Base-by-base conservation (phyloP, 2,329 filamentous ascomycete genomes). In the Hymenoscyphus linearis region DNA sequence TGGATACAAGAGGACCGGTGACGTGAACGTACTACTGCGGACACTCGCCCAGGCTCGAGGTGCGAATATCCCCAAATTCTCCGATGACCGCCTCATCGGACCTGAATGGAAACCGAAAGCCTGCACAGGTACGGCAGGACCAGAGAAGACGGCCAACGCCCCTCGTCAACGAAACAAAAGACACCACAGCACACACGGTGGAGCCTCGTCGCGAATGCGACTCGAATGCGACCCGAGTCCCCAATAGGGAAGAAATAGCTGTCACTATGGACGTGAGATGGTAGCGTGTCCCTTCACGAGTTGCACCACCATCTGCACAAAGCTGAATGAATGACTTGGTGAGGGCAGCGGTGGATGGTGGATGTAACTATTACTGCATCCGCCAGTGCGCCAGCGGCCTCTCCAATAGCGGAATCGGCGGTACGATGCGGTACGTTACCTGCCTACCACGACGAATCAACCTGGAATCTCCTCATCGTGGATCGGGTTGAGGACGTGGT, bases 281-380 rank as follows among this genome's bases (percentile, higher is more conserved):
- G 4, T 40, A 52, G 47, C 26, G 47, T 18, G n/a, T 52, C 47
- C 16, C 18, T 36, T n/a, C 25, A 18, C 52, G n/a, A 55, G 34
- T 55, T 55, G 52, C 40, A 47, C 40, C 40, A 47, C 40, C 31
- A 31, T 31, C 31, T 9, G 31, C 54, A 37, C 18, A 18, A 27
- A 35, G 44, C 37, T 52, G 22, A 50, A 40, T 52, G 22, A 50
- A 40, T 56, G n/a, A 44, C 52, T 60, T 58, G 22, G 62, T 63
- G 61, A 62, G 59, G 37, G 34, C 40, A n/a, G n/a, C n/a, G n/a
- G n/a, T n/a, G n/a, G n/a, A n/a, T 44, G 18, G 10, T 52, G 52
- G 35, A 47, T 47, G 40, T 10, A 12, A 47, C 18, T 22, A 12
- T 47, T 9, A 25, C n/a, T 22, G 40, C 40, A 47, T 22, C 9